Base-by-base conservation (phyloP, 495 filamentous ascomycete species). In the Entonaema liquescens region DNA sequence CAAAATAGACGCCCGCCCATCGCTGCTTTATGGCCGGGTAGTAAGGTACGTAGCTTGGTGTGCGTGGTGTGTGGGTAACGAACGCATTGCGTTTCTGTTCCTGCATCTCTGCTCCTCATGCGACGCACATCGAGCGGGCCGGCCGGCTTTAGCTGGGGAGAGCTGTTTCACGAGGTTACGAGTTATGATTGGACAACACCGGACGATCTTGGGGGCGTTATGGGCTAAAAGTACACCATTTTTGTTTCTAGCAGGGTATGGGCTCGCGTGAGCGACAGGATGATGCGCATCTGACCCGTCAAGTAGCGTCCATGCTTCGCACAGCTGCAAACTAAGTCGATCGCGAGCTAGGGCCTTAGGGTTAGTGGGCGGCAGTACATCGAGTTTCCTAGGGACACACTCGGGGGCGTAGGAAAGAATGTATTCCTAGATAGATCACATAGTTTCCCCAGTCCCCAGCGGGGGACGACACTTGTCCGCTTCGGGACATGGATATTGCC, bases 131-230 rank as follows among this genome's bases (percentile, higher is more conserved):
- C 67, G 70, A 61, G 63, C 67, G 72, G 55, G 53, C 58, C 68
- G 72, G 65, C 26, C 47, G 35, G 65, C 42, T 21, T 58, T 71
- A 67, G 60, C 54, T 67, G 53, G 67, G 68, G 62, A 71, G 68
- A 65, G 72, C 62, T 75, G 78, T 81, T 79, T 80, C 80, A 79
- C 74, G 79, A 80, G 64, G 59, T 74, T 76, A 80, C 70, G 78
- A 58, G 55, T 75, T 78, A 81, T 83, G 81, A 83, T 84, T 84
- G 82, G 81, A 74, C 67, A 62, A 72, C 47, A 35, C 56, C 53
- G 44, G 65, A 67, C 36, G 75, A 65, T 58, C 56, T 60, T 26
- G 63, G 60, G 47, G 70, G 71, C 68, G 67, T 72, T 70, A 77
- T 74, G 71, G 58, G 71, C 57, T 68, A 76, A 76, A 77, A 76